Evolutionary conservation across 352 stramenopile genomes (phyloP).

Genomic region (Phytophthora vignae): DNA sequence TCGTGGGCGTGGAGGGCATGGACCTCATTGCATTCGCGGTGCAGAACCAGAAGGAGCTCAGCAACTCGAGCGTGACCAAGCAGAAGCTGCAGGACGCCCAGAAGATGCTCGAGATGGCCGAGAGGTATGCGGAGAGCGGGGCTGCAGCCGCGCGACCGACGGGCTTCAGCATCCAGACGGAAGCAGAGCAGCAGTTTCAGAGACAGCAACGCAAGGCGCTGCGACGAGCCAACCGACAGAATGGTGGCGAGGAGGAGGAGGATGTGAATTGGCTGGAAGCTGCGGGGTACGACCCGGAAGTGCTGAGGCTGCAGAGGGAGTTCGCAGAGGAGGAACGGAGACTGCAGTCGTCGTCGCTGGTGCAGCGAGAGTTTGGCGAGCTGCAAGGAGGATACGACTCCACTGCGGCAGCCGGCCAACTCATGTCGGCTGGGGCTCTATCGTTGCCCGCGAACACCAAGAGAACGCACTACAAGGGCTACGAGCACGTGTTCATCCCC

Average conservation of each 20-base stretch:
- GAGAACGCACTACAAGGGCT: slow-evolving; percentile 82
- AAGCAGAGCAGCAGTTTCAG: slow-evolving; percentile 63
- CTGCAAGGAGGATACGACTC: slow-evolving; percentile 82
- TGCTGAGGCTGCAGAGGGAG: slow-evolving; percentile 77
- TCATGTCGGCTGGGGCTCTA: slow-evolving; percentile 61
- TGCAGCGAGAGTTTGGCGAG: slow-evolving; percentile 80
- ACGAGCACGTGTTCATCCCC: slow-evolving; percentile 87
- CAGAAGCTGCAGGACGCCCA: slow-evolving; percentile 54
- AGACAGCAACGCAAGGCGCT: slow-evolving; percentile 62
- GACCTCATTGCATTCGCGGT: slow-evolving; percentile 84
- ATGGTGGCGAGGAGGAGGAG: slow-evolving; percentile 44
- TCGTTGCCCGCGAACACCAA: slow-evolving; percentile 68
- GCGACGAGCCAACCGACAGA: slow-evolving; percentile 55
- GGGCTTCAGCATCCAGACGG: slow-evolving; percentile 76
- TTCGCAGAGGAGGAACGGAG: slow-evolving; percentile 71
- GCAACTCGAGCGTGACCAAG: slow-evolving; percentile 33
- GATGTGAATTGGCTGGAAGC: slow-evolving; percentile 79
- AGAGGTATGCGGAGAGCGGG: slow-evolving; percentile 20
- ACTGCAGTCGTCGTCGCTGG: slow-evolving; percentile 68
- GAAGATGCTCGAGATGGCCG: slow-evolving; percentile 50
- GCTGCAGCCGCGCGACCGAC: slow-evolving; percentile 26
- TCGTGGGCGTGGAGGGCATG: slow-evolving; percentile 88
- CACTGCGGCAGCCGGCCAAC: slow-evolving; percentile 63
- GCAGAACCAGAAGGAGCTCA: slow-evolving; percentile 54
- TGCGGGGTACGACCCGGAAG: slow-evolving; percentile 80